Evolutionary conservation across 2,329 filamentous ascomycete genomes (phyloP).

Genomic region (Colletotrichum destructivum): DNA sequence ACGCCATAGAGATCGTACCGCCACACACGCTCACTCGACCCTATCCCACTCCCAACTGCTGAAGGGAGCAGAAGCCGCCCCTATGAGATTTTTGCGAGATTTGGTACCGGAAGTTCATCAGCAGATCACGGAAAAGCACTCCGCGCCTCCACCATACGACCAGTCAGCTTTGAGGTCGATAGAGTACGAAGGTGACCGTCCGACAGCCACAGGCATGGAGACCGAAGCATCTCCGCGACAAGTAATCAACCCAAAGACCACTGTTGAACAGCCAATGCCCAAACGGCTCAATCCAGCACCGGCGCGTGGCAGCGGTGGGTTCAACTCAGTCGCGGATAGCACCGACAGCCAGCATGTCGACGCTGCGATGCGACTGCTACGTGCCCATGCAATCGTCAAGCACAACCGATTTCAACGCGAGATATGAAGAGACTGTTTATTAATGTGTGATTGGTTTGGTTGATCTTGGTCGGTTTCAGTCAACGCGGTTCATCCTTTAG

Average conservation of each 20-base stretch:
- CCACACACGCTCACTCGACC: conserved; percentile 33
- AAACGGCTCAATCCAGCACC: neutral
- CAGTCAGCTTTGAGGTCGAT: neutral
- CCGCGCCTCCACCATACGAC: conserved; percentile 7
- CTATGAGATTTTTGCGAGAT: neutral
- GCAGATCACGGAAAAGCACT: neutral
- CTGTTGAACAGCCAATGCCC: neutral
- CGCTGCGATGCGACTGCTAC: conserved; percentile 26
- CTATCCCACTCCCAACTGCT: conserved; percentile 13
- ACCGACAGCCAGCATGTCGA: conserved; percentile 27
- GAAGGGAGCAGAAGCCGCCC: neutral
- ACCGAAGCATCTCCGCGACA: neutral
- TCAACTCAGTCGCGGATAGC: conserved; percentile 1
- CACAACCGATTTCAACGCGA: conserved; percentile 18
- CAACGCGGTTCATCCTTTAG: conserved; percentile 2
- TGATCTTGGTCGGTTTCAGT: neutral
- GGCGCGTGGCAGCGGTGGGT: neutral
- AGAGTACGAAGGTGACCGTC: neutral
- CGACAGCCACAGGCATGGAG: neutral
- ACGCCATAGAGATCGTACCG: conserved; percentile 33
- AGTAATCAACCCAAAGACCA: neutral
- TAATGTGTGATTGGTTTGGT: neutral
- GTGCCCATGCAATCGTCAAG: conserved; percentile 23
- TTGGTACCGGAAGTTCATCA: neutral
- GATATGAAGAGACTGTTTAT: neutral